Conservation (phyloP, 169 alveolate species). For the Plasmodium chabaudi region DNA sequence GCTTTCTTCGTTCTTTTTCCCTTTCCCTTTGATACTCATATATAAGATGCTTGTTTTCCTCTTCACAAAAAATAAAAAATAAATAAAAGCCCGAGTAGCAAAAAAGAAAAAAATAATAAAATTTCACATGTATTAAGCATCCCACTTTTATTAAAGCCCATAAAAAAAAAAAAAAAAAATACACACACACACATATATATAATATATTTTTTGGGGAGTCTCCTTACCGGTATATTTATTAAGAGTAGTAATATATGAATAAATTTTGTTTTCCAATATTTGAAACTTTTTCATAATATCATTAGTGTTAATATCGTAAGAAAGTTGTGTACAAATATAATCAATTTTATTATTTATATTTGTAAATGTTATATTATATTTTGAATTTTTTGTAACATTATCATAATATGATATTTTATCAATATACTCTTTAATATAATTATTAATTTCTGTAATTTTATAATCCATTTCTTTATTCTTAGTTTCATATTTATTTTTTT, state of each 20-base stretch:
- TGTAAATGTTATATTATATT: slow-evolving; percentile 34
- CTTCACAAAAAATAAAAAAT: slow-evolving; percentile 11
- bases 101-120: not conserved
- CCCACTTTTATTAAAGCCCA: not conserved
- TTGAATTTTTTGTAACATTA: slow-evolving; percentile 14
- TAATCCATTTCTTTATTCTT: slow-evolving; percentile 41
- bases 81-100: not conserved
- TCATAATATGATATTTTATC: slow-evolving; percentile 34
- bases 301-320: slow-evolving; percentile 52
- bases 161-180: not conserved
- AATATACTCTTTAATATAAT: slow-evolving; percentile 34
- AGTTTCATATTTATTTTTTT: slow-evolving; percentile 17
- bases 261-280: slow-evolving; percentile 58
- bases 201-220: not conserved
- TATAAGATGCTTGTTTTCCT: slow-evolving; percentile 71
- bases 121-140: not conserved
- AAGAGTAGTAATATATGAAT: slow-evolving; percentile 54
- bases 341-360: slow-evolving; percentile 68
- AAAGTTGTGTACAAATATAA: slow-evolving; percentile 50
- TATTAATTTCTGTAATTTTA: slow-evolving; percentile 29
- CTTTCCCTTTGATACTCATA: slow-evolving; percentile 72
- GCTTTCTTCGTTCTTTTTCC: slow-evolving; percentile 71
- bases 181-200: not conserved
- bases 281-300: slow-evolving; percentile 71
- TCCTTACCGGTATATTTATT: slow-evolving; percentile 59